Conservation (phyloP, 805 yeast genomes). For the Pichia sporocuriosa region DNA sequence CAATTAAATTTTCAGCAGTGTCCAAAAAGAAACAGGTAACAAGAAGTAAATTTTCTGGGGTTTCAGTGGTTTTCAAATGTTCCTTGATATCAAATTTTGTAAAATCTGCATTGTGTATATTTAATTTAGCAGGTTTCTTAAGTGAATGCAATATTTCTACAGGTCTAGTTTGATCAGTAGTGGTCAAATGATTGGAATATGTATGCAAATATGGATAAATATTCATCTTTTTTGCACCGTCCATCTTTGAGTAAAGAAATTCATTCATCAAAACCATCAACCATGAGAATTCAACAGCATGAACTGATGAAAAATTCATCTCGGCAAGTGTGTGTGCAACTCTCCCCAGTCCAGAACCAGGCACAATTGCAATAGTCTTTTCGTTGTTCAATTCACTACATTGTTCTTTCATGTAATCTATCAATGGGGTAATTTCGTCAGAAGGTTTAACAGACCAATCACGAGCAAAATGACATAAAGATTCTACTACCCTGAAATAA, state of each 20-base stretch:
- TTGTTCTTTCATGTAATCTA: constrained; percentile 43
- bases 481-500: constrained; percentile 51
- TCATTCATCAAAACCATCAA: constrained; percentile 68
- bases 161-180: constrained; percentile 44
- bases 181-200: constrained; percentile 55
- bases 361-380: constrained; percentile 55
- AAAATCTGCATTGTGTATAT: constrained; percentile 57
- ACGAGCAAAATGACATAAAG: constrained; percentile 67
- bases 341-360: constrained; percentile 86
- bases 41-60: constrained; percentile 43
- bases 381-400: constrained; percentile 25
- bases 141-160: constrained; percentile 27
- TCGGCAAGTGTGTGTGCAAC: constrained; percentile 57
- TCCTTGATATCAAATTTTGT: constrained; percentile 38
- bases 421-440: constrained; percentile 46
- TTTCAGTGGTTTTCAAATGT: constrained; percentile 6
- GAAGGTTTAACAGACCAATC: constrained; percentile 60
- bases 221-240: constrained; percentile 10
- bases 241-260: constrained; percentile 36
- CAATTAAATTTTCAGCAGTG: constrained; percentile 82
- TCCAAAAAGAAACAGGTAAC: constrained; percentile 78
- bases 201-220: constrained; percentile 54
- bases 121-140: constrained; percentile 41
- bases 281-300: constrained; percentile 70
- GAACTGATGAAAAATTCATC: constrained; percentile 38